These are phyloP conservation scores for Gossypium gossypioides DNA, from an alignment of 441 rosid genomes.

Conservation along the genomic window DNA sequence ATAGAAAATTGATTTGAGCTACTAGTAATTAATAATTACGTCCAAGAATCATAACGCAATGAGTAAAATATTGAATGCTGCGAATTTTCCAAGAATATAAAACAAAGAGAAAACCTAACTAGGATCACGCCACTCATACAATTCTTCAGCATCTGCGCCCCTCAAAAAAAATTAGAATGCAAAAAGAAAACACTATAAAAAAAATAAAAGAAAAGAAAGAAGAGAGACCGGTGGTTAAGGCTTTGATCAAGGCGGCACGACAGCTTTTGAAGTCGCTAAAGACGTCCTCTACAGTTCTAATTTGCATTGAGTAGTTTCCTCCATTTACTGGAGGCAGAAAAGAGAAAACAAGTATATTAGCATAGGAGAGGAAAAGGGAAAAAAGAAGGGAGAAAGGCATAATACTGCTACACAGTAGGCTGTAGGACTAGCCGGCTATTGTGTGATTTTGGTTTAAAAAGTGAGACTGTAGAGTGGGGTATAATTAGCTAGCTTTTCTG, in stretches of 20 bases:
- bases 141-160: conserved; percentile 56
- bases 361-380: too few relatives aligned
- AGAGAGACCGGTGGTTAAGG: conserved; percentile 33
- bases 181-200: not conserved
- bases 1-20: not conserved
- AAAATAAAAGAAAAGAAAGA: not conserved
- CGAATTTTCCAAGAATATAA: not conserved
- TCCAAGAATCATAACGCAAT: not conserved
- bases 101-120: conserved; percentile 35
- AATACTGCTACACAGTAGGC: too few relatives aligned
- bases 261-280: conserved; percentile 48
- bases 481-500: too few relatives aligned
- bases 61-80: not conserved
- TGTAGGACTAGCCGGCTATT: too few relatives aligned
- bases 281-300: conserved; percentile 42
- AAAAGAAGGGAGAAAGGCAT: too few relatives aligned
- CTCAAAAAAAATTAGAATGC: not conserved
- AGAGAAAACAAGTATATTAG: too few relatives aligned
- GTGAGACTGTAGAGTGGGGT: too few relatives aligned
- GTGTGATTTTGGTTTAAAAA: too few relatives aligned
- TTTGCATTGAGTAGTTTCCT: too few relatives aligned
- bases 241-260: conserved; percentile 41
- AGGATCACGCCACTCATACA: conserved; percentile 65
- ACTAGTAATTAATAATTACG: not conserved
- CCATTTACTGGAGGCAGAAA: too few relatives aligned